Evolutionary conservation across 2,329 filamentous ascomycete species (phyloP), one percentile per base, ranked within the genome.

Genomic region (Fusarium paranaense): DNA sequence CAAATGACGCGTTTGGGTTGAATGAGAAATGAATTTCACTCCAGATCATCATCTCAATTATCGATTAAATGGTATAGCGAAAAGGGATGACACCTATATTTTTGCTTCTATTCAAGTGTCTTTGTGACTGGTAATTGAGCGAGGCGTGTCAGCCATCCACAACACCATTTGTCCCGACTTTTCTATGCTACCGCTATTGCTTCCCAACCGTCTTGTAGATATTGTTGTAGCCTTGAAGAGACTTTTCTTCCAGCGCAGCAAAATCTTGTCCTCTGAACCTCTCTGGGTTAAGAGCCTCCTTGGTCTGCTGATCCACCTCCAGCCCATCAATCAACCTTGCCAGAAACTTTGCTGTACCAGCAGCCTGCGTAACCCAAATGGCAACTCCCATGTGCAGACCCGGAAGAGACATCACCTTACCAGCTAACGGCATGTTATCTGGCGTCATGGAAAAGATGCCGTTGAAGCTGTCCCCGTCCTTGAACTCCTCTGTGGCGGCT

Each of bases 371-470:
- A 0, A 78, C 73, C 76, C 76, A 78, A 5, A 78, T 74, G 0
- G 75, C 76, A 8, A 74, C 71, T 3, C 70, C 71, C 62, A 76
- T 64, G 11, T 67, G 71, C 4, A 78, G 9, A 0, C 76, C 76
- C 0, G 59, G 20, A 0, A 75, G 25, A 0, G 73, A 76, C 1
- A 14, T 2, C 0, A 74, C 64, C 2, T 30, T 37, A 0, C 76
- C 76, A 14, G 70, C 73, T 0, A 78, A 50, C 0, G 76, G 76
- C 76, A 78, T 78, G 25, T 78, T 78, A 14, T 78, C 76, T 1
- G 76, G 76, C 0, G 76, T 78, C 75, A 78, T 78, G 0, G 76
- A 78, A 42, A 78, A 78, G 5, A 78, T 70, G 7, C 76, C 76
- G 10, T 78, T 78, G 33, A 78, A 78, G 6, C 54, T 38, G 1